Evolutionary conservation across 2,329 filamentous ascomycete genomes (phyloP).

Genomic region (Trichoderma sp.): DNA sequence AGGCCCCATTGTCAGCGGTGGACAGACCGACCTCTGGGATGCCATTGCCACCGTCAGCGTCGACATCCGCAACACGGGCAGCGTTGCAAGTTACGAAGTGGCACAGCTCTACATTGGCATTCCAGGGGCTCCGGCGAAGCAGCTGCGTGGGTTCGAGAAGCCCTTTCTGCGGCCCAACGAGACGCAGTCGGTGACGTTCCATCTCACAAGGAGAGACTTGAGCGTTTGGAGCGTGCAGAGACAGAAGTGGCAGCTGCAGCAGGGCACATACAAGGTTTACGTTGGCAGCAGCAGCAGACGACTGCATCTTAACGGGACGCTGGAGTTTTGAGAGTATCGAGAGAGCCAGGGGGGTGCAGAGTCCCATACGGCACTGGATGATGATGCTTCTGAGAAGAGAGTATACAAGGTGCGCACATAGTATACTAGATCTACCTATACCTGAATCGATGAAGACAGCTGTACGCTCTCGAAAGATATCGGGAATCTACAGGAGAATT

Average conservation of each 20-base stretch:
- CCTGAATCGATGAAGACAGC: too few relatives aligned
- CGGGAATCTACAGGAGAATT: too few relatives aligned
- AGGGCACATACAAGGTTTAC: conserved; percentile 48
- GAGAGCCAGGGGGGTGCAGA: neutral
- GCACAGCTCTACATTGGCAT: conserved; percentile 54
- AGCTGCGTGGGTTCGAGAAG: conserved; percentile 70
- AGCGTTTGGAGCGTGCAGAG: conserved; percentile 65
- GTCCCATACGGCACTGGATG: too few relatives aligned
- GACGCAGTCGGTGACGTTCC: conserved; percentile 51
- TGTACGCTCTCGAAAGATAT: too few relatives aligned
- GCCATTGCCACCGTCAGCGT: conserved; percentile 45
- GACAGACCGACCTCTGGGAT: conserved; percentile 53
- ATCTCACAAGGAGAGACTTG: conserved; percentile 63
- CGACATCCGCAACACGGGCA: conserved; percentile 48
- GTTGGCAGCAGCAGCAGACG: conserved; percentile 53
- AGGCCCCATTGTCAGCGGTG: conserved; percentile 47
- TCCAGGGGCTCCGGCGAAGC: conserved; percentile 53
- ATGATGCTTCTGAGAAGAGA: too few relatives aligned
- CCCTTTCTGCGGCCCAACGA: conserved; percentile 51
- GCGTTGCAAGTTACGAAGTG: conserved; percentile 49
- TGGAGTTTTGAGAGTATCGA: conserved; percentile 10
- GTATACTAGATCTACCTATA: too few relatives aligned
- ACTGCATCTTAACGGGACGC: conserved; percentile 45
- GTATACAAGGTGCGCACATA: too few relatives aligned
- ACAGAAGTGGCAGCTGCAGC: conserved; percentile 62